phyloP scores from a whole-genome alignment of 768 basidiomycete genomes.

The Pisolithus orientalis region DNA sequence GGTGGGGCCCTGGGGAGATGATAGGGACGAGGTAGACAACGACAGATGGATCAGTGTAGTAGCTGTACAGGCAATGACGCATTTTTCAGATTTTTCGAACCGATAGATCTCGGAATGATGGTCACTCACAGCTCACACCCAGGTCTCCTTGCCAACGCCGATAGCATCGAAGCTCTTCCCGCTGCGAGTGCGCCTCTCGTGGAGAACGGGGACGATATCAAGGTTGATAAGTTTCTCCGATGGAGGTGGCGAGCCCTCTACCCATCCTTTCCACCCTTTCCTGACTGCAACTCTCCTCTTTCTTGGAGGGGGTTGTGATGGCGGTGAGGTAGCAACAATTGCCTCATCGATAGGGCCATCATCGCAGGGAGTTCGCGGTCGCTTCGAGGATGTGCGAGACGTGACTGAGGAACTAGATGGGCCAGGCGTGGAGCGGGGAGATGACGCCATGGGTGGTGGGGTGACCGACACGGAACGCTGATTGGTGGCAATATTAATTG shows the following conservation, averaged over 20 bases:
- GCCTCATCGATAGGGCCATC: conserved; percentile 35
- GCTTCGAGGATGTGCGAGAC: conserved; percentile 74
- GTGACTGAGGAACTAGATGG: conserved; percentile 69
- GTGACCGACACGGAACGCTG: conserved; percentile 72
- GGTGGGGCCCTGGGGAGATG: neutral
- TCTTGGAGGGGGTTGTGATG: conserved; percentile 34
- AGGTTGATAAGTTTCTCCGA: conserved; percentile 79
- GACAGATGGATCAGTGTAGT: neutral
- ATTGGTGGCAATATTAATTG: conserved; percentile 63
- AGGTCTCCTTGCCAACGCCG: conserved; percentile 68
- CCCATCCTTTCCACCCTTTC: conserved; percentile 91
- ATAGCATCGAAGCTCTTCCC: conserved; percentile 83
- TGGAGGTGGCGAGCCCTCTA: conserved; percentile 77
- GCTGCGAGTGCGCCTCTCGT: conserved; percentile 73
- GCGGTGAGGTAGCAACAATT: conserved; percentile 14
- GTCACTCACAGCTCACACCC: conserved; percentile 56
- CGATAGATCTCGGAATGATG: conserved; percentile 31
- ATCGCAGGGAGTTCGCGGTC: conserved; percentile 70
- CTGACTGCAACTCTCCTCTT: conserved; percentile 59
- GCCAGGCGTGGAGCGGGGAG: conserved; percentile 68
- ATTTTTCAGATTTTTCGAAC: conserved; percentile 41
- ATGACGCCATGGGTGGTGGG: conserved; percentile 60
- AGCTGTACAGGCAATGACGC: conserved; percentile 1
- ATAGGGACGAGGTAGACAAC: neutral
- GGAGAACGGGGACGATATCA: conserved; percentile 62